Evolutionary conservation across 2,329 filamentous ascomycete genomes (phyloP), one percentile per base, ranked within the genome.

Genomic region (Piedraia hortae): DNA sequence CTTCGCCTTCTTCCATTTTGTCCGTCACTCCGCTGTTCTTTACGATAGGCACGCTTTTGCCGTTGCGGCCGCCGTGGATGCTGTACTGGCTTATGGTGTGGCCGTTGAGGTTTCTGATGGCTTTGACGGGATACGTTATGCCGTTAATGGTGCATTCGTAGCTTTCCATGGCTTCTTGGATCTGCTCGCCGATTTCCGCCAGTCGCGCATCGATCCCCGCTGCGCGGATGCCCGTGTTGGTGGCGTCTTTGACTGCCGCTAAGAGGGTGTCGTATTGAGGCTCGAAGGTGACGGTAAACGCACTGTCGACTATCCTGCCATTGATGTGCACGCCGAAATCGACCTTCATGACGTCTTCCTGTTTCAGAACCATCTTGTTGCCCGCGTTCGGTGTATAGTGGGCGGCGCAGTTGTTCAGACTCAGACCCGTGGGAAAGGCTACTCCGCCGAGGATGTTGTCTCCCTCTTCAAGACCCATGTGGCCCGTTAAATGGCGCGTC

Each of bases 251-350:
- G 26, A 78, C 72, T 3, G 72, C 66, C 19, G 59, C 54, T 16
- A 82, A 57, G 13, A 82, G 53, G 37, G 68, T 68, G 43, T 80
- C 69, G 43, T 75, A 80, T 31, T 57, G 59, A 12, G 59, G 62
- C 35, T 80, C 67, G 38, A 74, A 80, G 1, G 70, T 56, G 45
- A 80, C 54, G 6, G 73, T 80, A 40, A 78, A 82, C 4, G 73
- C 73, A 31, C 64, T 72, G 48, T 82, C 72, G 26, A 80, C 70
- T 38, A 80, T 82, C 32, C 64, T 58, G 3, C 73, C 73, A 37
- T 71, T 73, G 36, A 80, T 58, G 41, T 82, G 73, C 14, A 80
- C 72, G 21, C 73, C 72, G 36, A 78, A 73, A 37, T 82, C 72
- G 5, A 80, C 65, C 45, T 75, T 80, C 57, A 82, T 59, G 16